Base-by-base conservation (phyloP, 495 filamentous ascomycete species). In the Podospora tetraspora region DNA sequence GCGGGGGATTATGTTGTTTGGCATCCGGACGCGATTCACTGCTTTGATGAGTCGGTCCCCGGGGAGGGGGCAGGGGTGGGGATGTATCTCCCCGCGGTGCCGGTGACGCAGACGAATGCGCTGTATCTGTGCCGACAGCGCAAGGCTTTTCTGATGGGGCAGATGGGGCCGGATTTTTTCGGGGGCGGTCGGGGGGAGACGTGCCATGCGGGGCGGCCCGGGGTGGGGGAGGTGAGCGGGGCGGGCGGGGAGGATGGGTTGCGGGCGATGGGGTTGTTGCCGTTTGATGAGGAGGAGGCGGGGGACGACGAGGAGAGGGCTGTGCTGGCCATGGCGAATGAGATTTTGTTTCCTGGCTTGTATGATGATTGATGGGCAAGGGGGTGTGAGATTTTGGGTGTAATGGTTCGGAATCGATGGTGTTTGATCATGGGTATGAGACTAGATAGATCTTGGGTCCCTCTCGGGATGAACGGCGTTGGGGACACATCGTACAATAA, bases 1-100 rank as follows among this genome's bases (percentile, higher is more conserved):
- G 91, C 93, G 2, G 93, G 93, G 10, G 93, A 97, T 77, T 96
- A 91, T 75, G 91, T 96, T 5, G 86, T 89, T 21, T 97, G 93
- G 93, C 93, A 97, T 76, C 94, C 92, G 67, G 93, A 90, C 52
- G 71, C 74, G 10, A 74, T 81, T 19, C 75, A 82, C 71, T 68
- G 72, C 56, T 67, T 73, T 57, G 66, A 76, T 34, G 21, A 62
- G 3, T 12, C 57, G 66, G 13, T 57, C 4, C 59, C 34, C 30
- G 16, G 16, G 37, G 11, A 3, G 9, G 13, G 25, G 25, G 34
- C 12, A 3, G 12, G 24, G 27, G 21, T 56, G 2, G 37, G 30
- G 27, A 75, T 97, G 64, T 95, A 97, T 70, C 91, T 95, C 61
- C 93, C 93, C 0, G 87, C 89, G 9, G 92, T 89, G 56, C 93